Base-by-base conservation (phyloP, 352 stramenopile species). In the Globisporangium okanoganense region DNA sequence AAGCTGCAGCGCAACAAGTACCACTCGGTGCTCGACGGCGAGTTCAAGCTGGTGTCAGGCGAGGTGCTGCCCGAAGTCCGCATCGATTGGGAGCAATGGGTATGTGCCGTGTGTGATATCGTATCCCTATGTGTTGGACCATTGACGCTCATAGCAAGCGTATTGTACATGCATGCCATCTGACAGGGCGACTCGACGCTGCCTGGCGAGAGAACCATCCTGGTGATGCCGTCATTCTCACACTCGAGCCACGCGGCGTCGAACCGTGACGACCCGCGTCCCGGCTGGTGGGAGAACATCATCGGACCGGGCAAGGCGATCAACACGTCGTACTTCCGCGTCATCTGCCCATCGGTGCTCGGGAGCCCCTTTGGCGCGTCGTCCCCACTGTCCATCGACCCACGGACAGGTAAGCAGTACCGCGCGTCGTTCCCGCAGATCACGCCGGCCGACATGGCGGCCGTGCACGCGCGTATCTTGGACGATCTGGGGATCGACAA, bases 271-370 rank as follows among this genome's bases (percentile, higher is more conserved):
- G 82, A 92, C 58, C 79, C 84, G 8, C 73, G 85, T 14, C 82
- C 85, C 0, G 88, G 86, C 9, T 96, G 88, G 88, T 96, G 88
- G 88, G 72, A 94, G 58, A 88, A 92, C 67, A 91, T 95, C 77
- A 80, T 96, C 29, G 88, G 88, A 22, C 86, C 85, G 7, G 84
- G 85, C 44, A 89, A 90, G 51, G 80, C 80, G 58, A 93, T 95
- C 69, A 92, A 94, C 71, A 96, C 85, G 62, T 93, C 87, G 22
- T 89, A 82, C 70, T 96, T 95, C 56, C 85, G 84, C 41, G 87
- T 96, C 35, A 94, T 96, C 56, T 94, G 83, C 48, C 78, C 85
- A 16, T 92, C 82, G 0, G 82, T 90, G 18, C 77, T 96, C 47
- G 88, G 88, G 40, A 95, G 85, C 61, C 88, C 88, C 18, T 95